Evolutionary conservation across 495 filamentous ascomycete species (phyloP).

Genomic region (Acidiella bohemica): DNA sequence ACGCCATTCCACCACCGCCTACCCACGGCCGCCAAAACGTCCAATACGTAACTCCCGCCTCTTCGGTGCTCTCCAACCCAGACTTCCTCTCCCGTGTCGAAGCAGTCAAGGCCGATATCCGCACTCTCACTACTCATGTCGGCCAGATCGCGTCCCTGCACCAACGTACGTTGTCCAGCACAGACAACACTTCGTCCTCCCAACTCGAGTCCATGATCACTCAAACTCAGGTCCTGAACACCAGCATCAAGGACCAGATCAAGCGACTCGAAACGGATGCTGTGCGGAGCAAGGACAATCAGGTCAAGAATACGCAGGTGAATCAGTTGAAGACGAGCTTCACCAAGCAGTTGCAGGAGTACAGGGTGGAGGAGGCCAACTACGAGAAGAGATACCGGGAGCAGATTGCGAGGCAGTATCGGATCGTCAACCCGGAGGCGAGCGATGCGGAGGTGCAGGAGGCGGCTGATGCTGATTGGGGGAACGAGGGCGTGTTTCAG

Average conservation of each 20-base stretch:
- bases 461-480: constrained; percentile 54
- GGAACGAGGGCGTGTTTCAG: constrained; percentile 63
- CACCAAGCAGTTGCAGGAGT: constrained; percentile 47
- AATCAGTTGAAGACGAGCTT: constrained; percentile 51
- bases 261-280: constrained; percentile 51
- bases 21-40: constrained; percentile 5
- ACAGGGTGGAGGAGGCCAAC: constrained; percentile 49
- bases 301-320: constrained; percentile 48
- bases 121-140: constrained; percentile 40
- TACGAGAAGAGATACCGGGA: constrained; percentile 53
- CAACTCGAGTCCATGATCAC: constrained; percentile 48
- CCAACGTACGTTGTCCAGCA: constrained; percentile 43
- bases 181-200: constrained; percentile 34
- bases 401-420: constrained; percentile 59
- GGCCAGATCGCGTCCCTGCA: constrained; percentile 45
- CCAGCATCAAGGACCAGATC: constrained; percentile 52
- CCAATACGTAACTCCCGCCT: constrained; percentile 15
- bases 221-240: constrained; percentile 52
- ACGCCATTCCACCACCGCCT: constrained; percentile 4
- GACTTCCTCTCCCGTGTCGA: constrained; percentile 50
- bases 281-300: constrained; percentile 40
- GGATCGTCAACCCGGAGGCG: constrained; percentile 62
- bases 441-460: constrained; percentile 48
- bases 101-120: constrained; percentile 43
- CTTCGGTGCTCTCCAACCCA: constrained; percentile 27